Evolutionary conservation across 495 filamentous ascomycete genomes (phyloP), one percentile per base, ranked within the genome.

Genomic region (Penicillium desertorum): DNA sequence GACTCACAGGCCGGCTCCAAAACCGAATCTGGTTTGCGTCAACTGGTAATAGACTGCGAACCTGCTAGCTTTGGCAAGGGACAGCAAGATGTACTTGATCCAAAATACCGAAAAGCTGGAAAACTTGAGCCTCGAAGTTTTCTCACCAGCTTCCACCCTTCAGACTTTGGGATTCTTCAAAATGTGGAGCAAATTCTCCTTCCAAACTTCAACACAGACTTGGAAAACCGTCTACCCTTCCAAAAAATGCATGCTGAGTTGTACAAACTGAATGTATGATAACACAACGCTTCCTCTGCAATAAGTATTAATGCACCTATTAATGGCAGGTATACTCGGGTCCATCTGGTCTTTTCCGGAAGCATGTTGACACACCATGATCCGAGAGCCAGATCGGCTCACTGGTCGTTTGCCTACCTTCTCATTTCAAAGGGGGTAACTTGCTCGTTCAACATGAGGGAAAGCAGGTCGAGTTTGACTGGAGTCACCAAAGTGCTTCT

Each of bases 331-430:
- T 79, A n/a, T 85, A 85, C 58, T 75, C 76, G 0, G 77, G 70
- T 1, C 82, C 84, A 4, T 76, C 71, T 0, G 84, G 81, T 0
- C 62, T 70, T 6, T 84, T 86, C 68, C 68, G 69, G 22, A 56
- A 75, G 2, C 80, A 86, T 60, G 79, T 86, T 30, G 80, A 86
- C 54, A 87, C 82, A 0, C 81, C 83, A 0, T 71, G 78, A 0
- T 73, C 71, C 4, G 39, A 51, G 2, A 57, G 54, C 3, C 79
- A 86, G 44, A 80, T 85, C 51, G 83, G 80, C 6, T 82, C 79
- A 0, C 71, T 87, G 6, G 81, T 86, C 0, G 76, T 85, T 4
- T 78, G 73, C 53, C 62, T 86, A 0, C 83, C 82, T 2, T 63
- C 61, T n/a, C 12, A 52, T 0, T 75, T 79, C 61, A n/a, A 74